Base-by-base conservation (phyloP, 75 land plant genomes). In the Isoetes taiwanensis region DNA sequence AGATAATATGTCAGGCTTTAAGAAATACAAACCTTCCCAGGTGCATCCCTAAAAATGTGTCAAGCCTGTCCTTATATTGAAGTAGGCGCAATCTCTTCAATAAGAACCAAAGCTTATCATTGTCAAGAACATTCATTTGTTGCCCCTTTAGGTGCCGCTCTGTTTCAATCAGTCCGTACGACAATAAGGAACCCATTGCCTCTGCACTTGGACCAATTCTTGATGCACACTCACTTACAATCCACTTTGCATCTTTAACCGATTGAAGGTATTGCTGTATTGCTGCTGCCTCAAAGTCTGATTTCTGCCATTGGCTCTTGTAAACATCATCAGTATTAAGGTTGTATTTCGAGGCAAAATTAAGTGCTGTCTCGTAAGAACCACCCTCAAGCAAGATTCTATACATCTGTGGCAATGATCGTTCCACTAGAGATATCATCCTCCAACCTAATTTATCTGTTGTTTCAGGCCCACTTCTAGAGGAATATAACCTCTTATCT, bases 21-120 rank as follows among this genome's bases (percentile, higher is more conserved):
- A 4, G 62, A 5, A 21, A 55, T 12, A 56, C 37, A 27, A 57
- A 90, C 98, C 98, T 83, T 76, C 83, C 98, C 82, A 80, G 86
- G 72, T 89, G 79, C 54, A 93, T 75, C 14, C 98, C 98, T 28
- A 87, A 34, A 63, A 75, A 93, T 30, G 98, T 93, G 52, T 93
- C 98, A 41, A 93, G 68, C 62, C 86, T 69, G 42, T 93, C 98
- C 50, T 52, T 77, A 54, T 57, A 81, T 43, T 87, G 98, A 71
- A 93, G 50, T 21, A 93, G 57, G 43, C 76, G 76, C 25, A 93
- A 73, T 38, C 98, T 67, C 10, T 21, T 34, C 23, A 74, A 30
- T 20, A 81, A 62, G 23, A 62, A 66, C 55, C 67, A 42, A 76
- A 83, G 71, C 29, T 35, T 28, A 63, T 56, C 25, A 31, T 38